Conservation (phyloP, 2,329 filamentous ascomycete species). For the Helicocarpus griseus region DNA sequence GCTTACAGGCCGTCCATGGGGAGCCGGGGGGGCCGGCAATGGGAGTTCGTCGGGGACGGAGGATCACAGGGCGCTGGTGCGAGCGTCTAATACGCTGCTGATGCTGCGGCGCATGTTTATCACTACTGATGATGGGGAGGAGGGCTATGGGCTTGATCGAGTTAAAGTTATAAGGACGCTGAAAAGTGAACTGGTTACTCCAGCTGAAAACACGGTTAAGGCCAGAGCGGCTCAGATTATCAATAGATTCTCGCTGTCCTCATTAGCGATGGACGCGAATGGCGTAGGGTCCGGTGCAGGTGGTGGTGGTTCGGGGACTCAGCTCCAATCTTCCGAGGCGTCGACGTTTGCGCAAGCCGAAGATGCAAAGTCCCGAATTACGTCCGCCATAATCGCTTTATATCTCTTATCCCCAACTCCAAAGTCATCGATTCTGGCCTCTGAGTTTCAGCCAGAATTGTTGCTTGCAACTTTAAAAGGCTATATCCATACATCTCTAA, state of each 20-base stretch:
- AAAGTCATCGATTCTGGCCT: conserved; percentile 35
- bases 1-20: conserved; percentile 38
- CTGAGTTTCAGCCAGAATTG: conserved; percentile 54
- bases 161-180: conserved; percentile 65
- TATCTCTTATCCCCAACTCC: conserved; percentile 69
- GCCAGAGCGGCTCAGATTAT: conserved; percentile 68
- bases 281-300: conserved; percentile 9
- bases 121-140: conserved; percentile 57
- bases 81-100: conserved; percentile 70
- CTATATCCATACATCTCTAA: conserved; percentile 72
- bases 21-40: conserved; percentile 23
- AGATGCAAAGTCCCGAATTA: conserved; percentile 63
- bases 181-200: conserved; percentile 57
- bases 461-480: conserved; percentile 68
- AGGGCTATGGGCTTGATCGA: conserved; percentile 64
- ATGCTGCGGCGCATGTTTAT: conserved; percentile 64
- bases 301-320: conserved; percentile 9
- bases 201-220: conserved; percentile 64
- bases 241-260: conserved; percentile 70
- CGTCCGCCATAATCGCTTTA: conserved; percentile 64
- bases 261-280: conserved; percentile 28
- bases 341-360: conserved; percentile 54
- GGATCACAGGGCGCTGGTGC: conserved; percentile 69
- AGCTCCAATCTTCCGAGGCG: conserved; percentile 23
- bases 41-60: conserved; percentile 35